These are phyloP conservation scores for Aspergillus eucalypticola DNA, from an alignment of 2,329 filamentous ascomycete species.

Conservation along the genomic window DNA sequence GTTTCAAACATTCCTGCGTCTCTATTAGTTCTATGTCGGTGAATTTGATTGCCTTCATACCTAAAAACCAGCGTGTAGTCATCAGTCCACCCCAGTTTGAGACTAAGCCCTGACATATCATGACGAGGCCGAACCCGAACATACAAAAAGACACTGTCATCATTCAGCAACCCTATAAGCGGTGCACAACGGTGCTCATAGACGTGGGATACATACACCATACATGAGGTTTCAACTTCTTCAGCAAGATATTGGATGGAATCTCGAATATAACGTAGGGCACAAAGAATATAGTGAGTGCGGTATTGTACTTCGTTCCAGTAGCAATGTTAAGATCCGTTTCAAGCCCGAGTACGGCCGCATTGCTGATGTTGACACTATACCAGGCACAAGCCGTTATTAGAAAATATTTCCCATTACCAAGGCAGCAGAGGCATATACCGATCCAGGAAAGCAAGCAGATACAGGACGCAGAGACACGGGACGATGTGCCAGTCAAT, in stretches of 20 bases:
- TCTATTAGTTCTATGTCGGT: not conserved
- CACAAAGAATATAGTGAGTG: conserved; percentile 78
- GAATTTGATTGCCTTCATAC: conserved; percentile 3
- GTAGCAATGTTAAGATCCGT: conserved; percentile 60
- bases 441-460: conserved; percentile 66
- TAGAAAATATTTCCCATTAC: not conserved
- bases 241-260: conserved; percentile 71
- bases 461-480: conserved; percentile 70
- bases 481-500: conserved; percentile 73
- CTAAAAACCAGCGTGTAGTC: conserved; percentile 81
- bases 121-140: conserved; percentile 77
- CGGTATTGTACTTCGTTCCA: conserved; percentile 68
- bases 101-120: conserved; percentile 74
- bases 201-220: conserved; percentile 53
- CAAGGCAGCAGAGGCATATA: conserved; percentile 24
- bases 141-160: conserved; percentile 69
- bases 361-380: conserved; percentile 78
- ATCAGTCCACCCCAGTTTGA: conserved; percentile 76
- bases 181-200: not conserved
- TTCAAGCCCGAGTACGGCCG: conserved; percentile 65
- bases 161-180: not conserved
- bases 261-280: conserved; percentile 69
- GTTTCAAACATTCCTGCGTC: conserved; percentile 63
- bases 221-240: conserved; percentile 64
- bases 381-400: conserved; percentile 12